Percentiles rank a stretch among this genome's conserved stretches.
Conservation (phyloP, 139 green algal genomes). For the Asterochloris sp. region DNA sequence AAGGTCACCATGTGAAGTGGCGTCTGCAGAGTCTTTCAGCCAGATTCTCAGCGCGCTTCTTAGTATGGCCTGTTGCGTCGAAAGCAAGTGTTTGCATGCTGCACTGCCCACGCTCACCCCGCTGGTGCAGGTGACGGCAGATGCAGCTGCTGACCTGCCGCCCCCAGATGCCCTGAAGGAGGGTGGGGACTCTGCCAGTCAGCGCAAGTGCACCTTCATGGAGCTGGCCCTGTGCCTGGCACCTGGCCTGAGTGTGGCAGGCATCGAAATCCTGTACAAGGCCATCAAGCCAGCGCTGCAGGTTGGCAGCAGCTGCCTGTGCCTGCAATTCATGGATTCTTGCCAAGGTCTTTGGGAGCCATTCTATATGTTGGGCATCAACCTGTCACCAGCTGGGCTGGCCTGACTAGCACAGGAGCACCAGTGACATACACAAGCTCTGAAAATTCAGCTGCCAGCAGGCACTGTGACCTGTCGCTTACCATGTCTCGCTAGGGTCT, state of each 20-base stretch:
- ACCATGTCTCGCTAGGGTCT: not conserved
- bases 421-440: too few species aligned
- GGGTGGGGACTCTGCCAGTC: constrained; percentile 51
- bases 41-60: not conserved
- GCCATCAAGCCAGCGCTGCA: constrained; percentile 47
- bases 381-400: too few species aligned
- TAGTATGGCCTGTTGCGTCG: not conserved
- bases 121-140: constrained; percentile 40
- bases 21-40: not conserved
- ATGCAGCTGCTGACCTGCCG: constrained; percentile 50
- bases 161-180: constrained; percentile 51
- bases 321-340: not conserved
- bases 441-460: too few species aligned
- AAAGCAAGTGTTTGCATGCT: not conserved
- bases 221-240: constrained; percentile 77
- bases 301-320: constrained; percentile 3
- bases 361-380: not conserved
- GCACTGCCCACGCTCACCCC: not conserved
- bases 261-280: constrained; percentile 65
- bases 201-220: constrained; percentile 74
- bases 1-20: not conserved
- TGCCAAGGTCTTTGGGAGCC: not conserved
- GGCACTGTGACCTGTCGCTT: too few species aligned
- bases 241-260: constrained; percentile 58
- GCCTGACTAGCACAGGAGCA: too few species aligned